A percentile compares a stretch with the other conserved stretches of the same genome.
These are phyloP conservation scores for Epichloe sp. DNA, from an alignment of 2,329 filamentous ascomycete genomes.

Conservation along the genomic window DNA sequence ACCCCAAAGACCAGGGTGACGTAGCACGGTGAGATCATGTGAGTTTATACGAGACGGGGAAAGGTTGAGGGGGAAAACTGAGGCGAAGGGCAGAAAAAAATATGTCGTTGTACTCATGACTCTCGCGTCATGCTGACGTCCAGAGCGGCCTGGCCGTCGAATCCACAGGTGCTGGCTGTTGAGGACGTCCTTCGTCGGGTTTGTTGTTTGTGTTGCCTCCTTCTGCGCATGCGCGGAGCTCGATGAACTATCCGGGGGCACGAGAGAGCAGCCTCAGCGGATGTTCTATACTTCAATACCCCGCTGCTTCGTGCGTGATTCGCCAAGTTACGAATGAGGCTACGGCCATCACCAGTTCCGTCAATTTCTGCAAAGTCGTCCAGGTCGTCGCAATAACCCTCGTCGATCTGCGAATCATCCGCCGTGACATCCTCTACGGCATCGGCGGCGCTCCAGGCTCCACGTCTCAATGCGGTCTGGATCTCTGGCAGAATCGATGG, in stretches of 20 bases:
- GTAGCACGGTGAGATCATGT: not conserved
- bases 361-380: constrained; percentile 4
- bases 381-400: not conserved
- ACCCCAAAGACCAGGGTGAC: not conserved
- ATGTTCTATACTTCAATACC: constrained; percentile 4
- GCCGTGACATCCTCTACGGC: not conserved
- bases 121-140: not conserved
- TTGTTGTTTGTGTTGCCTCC: constrained; percentile 5
- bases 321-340: not conserved
- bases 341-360: not conserved
- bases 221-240: constrained; percentile 6
- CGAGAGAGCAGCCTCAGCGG: constrained; percentile 7
- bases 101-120: not conserved
- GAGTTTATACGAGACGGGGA: not conserved
- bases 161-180: not conserved
- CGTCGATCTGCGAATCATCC: not conserved
- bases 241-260: constrained; percentile 8
- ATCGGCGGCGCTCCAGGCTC: not conserved
- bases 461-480: not conserved
- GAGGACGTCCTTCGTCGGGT: not conserved
- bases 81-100: not conserved
- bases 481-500: not conserved
- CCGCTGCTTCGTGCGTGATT: constrained; percentile 2
- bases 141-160: not conserved
- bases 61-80: too few relatives aligned